A percentile compares a stretch with the other conserved stretches of the same genome.
Evolutionary conservation across 176 grass and related monocot species (phyloP).

Genomic region (Saccharum spontaneum): DNA sequence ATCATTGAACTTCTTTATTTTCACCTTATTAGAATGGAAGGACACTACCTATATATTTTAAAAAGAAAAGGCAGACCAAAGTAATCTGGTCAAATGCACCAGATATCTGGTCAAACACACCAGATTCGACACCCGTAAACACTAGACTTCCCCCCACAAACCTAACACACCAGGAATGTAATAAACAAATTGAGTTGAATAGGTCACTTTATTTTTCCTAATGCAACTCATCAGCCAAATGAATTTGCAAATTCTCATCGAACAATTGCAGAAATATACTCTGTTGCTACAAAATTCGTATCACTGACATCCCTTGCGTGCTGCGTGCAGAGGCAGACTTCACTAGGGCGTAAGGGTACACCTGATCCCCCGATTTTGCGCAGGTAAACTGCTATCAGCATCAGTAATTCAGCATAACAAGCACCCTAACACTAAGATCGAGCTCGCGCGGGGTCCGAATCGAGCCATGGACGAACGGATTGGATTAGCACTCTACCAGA

Average conservation of each 20-base stretch:
- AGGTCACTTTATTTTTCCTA: background rate
- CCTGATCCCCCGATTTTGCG: background rate
- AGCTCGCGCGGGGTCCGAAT: background rate
- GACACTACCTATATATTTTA: background rate
- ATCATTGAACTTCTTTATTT: background rate
- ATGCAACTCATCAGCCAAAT: background rate
- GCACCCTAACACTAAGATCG: background rate
- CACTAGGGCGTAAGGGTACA: background rate
- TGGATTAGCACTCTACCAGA: background rate
- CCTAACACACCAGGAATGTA: background rate
- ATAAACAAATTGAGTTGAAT: background rate
- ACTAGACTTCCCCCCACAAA: background rate
- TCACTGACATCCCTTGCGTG: background rate
- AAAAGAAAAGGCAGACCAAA: background rate
- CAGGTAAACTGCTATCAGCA: background rate
- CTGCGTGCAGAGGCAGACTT: background rate
- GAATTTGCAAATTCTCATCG: background rate
- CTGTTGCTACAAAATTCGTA: background rate
- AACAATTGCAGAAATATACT: background rate
- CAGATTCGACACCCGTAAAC: background rate
- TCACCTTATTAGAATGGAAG: background rate
- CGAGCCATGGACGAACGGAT: background rate
- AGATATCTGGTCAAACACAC: background rate
- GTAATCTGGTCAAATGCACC: background rate
- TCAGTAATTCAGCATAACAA: background rate